Evolutionary conservation across 805 yeast species (phyloP), one percentile per base, ranked within the genome.

Genomic region (Lachancea nothofagi): DNA sequence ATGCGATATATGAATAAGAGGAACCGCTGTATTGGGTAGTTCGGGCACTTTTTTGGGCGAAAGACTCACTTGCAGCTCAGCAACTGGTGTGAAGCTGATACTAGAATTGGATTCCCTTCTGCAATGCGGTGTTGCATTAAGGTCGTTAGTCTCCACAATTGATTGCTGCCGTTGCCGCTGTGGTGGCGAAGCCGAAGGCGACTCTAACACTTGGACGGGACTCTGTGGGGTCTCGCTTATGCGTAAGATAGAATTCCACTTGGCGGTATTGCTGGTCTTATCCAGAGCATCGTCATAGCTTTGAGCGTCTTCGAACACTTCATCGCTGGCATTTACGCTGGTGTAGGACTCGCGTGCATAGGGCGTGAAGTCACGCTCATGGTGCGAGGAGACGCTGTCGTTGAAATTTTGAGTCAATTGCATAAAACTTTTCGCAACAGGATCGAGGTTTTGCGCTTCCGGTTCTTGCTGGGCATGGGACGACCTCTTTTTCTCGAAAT

Each of bases 371-470:
- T 15, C 29, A 14, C 34, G 33, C 23, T 29, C 33, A 13, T 29
- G 32, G 3, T 25, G 21, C 5, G 31, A 30, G 13, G 21, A 12
- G 27, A 15, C 9, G 19, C 36, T 31, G 8, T 25, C 25, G 7
- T 21, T 50, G 14, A 33, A 25, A 12, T 23, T 55, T 29, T 51
- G 55, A 3, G 61, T 59, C 19, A 59, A 41, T 49, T 54, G 53
- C 57, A 52, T 49, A 33, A 57, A 59, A 29, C 61, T 54, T 40
- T 43, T 53, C 40, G 57, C 64, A 7, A 59, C 53, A 8, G 64
- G 64, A 29, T 54, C 50, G 42, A 35, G 12, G 12, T 32, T 18
- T 7, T 21, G 17, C 22, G 37, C 17, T 3, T 18, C n/a, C 14
- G n/a, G 22, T 15, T 23, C 24, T 7, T n/a, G 30, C 13, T 6